A percentile compares a stretch with the other conserved stretches of the same genome.
These are phyloP conservation scores for Mariannaea sp. DNA, from an alignment of 2,329 filamentous ascomycete genomes.

Conservation along the genomic window DNA sequence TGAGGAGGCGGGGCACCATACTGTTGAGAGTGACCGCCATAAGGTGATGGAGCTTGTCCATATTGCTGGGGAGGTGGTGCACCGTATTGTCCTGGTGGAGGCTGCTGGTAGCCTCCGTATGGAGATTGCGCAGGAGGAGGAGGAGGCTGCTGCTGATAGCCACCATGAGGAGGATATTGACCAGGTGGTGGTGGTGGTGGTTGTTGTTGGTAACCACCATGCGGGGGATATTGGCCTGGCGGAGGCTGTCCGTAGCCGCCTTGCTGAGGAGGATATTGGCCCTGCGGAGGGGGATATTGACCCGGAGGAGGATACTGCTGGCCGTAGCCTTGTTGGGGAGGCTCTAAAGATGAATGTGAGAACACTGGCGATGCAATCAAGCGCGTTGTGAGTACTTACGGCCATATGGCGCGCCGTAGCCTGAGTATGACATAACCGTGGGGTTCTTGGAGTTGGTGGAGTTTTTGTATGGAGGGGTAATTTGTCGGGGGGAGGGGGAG, in stretches of 20 bases:
- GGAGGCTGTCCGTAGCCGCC: constrained; percentile 40
- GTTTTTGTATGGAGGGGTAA: constrained; percentile 3
- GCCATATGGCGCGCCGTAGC: constrained; percentile 41
- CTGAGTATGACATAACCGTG: constrained; percentile 44
- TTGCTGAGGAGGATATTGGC: constrained; percentile 37
- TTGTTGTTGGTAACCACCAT: constrained; percentile 45
- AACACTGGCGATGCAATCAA: background rate
- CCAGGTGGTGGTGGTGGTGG: constrained; percentile 41
- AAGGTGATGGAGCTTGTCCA: constrained; percentile 15
- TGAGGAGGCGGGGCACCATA: constrained; percentile 42
- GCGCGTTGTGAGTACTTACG: constrained; percentile 39
- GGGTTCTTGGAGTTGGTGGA: constrained; percentile 11
- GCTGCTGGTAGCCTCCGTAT: constrained; percentile 42
- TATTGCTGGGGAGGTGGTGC: constrained; percentile 43
- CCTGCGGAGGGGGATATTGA: constrained; percentile 38
- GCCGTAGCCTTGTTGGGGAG: constrained; percentile 48
- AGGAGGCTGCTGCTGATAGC: constrained; percentile 43
- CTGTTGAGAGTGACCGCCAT: constrained; percentile 27
- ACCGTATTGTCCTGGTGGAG: constrained; percentile 46
- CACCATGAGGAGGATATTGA: constrained; percentile 38
- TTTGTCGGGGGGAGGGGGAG: background rate
- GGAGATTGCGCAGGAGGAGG: constrained; percentile 37
- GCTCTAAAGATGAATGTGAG: constrained; percentile 34
- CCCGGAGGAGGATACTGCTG: constrained; percentile 43
- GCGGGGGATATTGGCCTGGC: constrained; percentile 38